phyloP scores from a whole-genome alignment of 78 protist species.

The Tieghemostelium lacteum region DNA sequence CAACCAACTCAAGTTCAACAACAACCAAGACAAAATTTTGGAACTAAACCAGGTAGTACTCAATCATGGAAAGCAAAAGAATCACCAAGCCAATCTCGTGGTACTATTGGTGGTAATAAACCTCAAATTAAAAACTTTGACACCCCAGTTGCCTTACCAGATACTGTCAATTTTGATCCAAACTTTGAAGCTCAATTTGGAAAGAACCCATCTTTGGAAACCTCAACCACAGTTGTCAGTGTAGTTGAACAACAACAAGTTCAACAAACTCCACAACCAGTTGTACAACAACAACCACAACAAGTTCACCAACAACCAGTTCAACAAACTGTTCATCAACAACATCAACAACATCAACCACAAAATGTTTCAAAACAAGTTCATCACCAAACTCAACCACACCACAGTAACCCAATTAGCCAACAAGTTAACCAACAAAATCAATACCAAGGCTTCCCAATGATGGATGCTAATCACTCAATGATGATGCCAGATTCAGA shows the following conservation, averaged over 20 bases:
- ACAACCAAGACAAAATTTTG: conserved; percentile 50
- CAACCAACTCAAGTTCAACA: neutral
- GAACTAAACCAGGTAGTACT: conserved; percentile 70
- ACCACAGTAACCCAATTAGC: neutral
- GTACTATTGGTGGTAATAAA: neutral
- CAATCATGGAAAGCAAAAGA: conserved; percentile 78
- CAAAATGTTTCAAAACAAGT: neutral
- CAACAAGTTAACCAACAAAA: too few species aligned
- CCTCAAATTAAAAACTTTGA: conserved; percentile 17
- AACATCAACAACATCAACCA: neutral
- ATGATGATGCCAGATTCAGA: conserved; percentile 62
- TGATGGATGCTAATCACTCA: conserved; percentile 30
- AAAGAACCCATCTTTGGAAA: conserved; percentile 10
- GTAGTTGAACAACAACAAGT: conserved; percentile 16
- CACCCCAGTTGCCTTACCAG: conserved; percentile 77
- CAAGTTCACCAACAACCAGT: conserved; percentile 3
- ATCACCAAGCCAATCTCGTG: conserved; percentile 16
- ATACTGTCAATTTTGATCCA: conserved; percentile 69
- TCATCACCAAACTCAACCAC: conserved; percentile 16
- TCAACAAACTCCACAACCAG: conserved; percentile 11
- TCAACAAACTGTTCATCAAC: conserved; percentile 13
- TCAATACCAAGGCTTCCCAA: conserved; percentile 54
- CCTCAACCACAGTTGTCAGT: neutral
- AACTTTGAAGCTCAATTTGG: conserved; percentile 78
- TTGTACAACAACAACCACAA: conserved; percentile 9